A percentile compares a stretch with the other conserved stretches of the same genome.
Conservation (phyloP, 441 rosid genomes). For the Adansonia grandidieri region DNA sequence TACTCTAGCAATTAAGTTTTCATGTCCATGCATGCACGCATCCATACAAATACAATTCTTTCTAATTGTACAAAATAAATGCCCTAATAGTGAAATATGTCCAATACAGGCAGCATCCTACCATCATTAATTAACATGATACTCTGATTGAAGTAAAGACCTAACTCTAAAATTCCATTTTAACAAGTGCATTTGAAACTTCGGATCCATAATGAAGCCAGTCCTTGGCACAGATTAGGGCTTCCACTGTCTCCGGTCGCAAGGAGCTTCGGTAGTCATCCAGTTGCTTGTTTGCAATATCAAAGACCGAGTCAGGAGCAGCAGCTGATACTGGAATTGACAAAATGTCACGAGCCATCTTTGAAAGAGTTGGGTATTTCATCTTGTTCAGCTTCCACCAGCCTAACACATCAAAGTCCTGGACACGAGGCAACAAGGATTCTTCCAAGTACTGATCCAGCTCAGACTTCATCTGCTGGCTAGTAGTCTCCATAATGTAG, state of each 20-base stretch:
- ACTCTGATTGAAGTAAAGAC: neutral
- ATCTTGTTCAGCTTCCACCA: conserved; percentile 92
- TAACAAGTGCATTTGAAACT: conserved; percentile 48
- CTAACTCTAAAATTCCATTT: conserved; percentile 63
- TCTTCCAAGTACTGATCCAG: conserved; percentile 87
- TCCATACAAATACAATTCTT: conserved; percentile 24
- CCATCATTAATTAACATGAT: conserved; percentile 21
- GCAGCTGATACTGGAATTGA: conserved; percentile 68
- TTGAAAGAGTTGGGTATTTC: conserved; percentile 78
- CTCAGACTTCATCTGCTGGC: conserved; percentile 73
- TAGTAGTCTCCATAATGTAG: conserved; percentile 78
- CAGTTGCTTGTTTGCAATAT: conserved; percentile 48
- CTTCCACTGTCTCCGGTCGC: conserved; percentile 79
- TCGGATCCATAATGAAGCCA: conserved; percentile 65
- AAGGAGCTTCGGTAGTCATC: conserved; percentile 65
- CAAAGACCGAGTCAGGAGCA: conserved; percentile 58
- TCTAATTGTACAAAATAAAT: conserved; percentile 31
- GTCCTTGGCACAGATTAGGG: conserved; percentile 83
- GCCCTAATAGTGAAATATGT: neutral
- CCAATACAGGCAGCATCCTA: conserved; percentile 29
- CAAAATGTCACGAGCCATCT: conserved; percentile 86
- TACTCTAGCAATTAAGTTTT: conserved; percentile 23
- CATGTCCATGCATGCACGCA: conserved; percentile 26
- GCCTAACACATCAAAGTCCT: conserved; percentile 73
- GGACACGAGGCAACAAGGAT: conserved; percentile 69